Conservation (phyloP, 192 early-diverging fungal genomes). For the Coemansia sp. region DNA sequence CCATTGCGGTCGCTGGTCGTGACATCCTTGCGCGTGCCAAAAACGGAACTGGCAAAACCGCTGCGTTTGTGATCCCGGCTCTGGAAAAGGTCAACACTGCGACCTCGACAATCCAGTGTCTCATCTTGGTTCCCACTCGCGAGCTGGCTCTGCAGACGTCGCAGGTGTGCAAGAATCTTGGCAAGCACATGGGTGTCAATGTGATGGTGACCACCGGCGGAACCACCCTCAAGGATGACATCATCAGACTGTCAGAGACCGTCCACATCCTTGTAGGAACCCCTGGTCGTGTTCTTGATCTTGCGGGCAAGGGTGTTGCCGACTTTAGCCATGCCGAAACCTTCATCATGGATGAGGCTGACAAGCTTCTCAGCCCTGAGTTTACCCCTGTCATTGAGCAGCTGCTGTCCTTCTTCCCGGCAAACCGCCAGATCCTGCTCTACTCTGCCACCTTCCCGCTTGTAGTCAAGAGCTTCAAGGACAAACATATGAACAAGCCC, state of each 20-base stretch:
- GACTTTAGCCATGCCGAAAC: conserved; percentile 86
- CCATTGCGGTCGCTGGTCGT: conserved; percentile 91
- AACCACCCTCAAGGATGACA: conserved; percentile 97
- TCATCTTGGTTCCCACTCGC: conserved; percentile 93
- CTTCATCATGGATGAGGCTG: conserved; percentile 99
- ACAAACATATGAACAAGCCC: conserved; percentile 92
- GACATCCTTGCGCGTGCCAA: conserved; percentile 97
- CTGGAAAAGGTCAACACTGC: conserved; percentile 91
- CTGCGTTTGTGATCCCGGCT: conserved; percentile 94
- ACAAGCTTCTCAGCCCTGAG: conserved; percentile 97
- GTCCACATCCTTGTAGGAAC: conserved; percentile 98
- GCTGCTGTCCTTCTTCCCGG: conserved; percentile 85
- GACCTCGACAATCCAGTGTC: conserved; percentile 85
- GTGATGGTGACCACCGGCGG: conserved; percentile 99
- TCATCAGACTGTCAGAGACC: conserved; percentile 87
- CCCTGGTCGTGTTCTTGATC: conserved; percentile 94
- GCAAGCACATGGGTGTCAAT: conserved; percentile 94
- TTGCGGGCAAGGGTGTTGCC: conserved; percentile 92
- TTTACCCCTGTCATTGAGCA: conserved; percentile 99
- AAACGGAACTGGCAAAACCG: conserved; percentile 95
- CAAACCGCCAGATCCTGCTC: conserved; percentile 91
- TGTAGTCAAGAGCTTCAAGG: conserved; percentile 97
- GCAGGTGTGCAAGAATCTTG: conserved; percentile 95
- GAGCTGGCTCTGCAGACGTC: conserved; percentile 99
- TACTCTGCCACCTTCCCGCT: conserved; percentile 98